Base-by-base conservation (phyloP, 805 yeast species). In the Barnettozyma californica region DNA sequence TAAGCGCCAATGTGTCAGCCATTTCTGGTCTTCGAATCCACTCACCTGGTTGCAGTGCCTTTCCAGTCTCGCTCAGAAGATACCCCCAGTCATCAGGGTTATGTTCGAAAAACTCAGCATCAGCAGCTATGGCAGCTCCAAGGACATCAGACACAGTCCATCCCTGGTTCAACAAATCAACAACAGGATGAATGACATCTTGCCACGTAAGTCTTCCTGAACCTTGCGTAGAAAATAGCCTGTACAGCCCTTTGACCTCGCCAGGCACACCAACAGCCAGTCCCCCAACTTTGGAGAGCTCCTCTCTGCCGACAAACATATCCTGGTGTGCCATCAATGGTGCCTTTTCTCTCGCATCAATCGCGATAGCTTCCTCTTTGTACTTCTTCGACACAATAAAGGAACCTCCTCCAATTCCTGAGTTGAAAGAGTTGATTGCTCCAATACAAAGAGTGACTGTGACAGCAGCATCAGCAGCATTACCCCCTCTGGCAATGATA, bases 351-450 rank as follows among this genome's bases (percentile, higher is more conserved):
- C 99, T 73, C 27, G 94, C 95, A 66, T 92, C 96, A 38, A 91
- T 79, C 26, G 83, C 73, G 3, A 84, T 53, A 1, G 84, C 77
- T 1, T 75, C 73, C 8, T 75, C 73, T 11, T 73, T 68, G 25
- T 64, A 66, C 39, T 62, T 62, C 33, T 54, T 54, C 4, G 80
- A 73, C 1, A 81, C 76, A 40, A 86, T 84, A 57, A 78, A 89
- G 0, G 86, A 88, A 9, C 99, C 98, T 5, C 98, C 98, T 8
- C 97, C 97, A 39, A 92, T 83, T 0, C 97, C 96, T 1, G 95
- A 83, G 49, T 84, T 83, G 68, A 84, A 88, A 53, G 89, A 82
- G 61, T 87, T 87, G 20, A 88, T 68, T 46, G 87, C 75, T 2
- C 98, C 98, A 29, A 92, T 80, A 61, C 99, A 92, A 26, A 92